phyloP scores from a whole-genome alignment of 2,329 filamentous ascomycete genomes.

The Penicillium sp. region DNA sequence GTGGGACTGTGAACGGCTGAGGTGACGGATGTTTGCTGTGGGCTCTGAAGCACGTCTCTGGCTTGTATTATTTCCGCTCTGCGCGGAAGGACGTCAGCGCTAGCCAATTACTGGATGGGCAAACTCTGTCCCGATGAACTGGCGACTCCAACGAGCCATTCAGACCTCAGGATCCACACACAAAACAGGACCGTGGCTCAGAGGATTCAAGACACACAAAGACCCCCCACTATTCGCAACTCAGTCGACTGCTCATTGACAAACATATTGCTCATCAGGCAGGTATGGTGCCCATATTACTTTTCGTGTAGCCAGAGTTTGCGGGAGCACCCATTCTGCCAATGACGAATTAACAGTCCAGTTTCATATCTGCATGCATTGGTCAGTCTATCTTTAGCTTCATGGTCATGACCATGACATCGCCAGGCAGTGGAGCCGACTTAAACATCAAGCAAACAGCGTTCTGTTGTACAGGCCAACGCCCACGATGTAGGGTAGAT shows the following conservation, averaged over 20 bases:
- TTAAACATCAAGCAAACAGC: neutral
- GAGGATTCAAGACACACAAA: neutral
- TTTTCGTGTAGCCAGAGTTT: neutral
- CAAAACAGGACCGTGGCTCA: neutral
- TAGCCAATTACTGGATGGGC: neutral
- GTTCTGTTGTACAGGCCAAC: neutral
- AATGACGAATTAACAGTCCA: neutral
- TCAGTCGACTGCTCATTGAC: too few relatives aligned
- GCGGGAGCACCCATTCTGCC: neutral
- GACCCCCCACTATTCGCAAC: neutral
- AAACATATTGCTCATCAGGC: neutral
- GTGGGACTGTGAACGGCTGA: neutral
- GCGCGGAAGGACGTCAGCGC: neutral
- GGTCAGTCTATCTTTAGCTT: neutral
- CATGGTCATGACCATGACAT: neutral
- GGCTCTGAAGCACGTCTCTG: neutral
- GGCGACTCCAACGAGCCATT: neutral
- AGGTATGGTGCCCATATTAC: neutral
- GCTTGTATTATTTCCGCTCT: neutral
- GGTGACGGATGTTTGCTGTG: neutral
- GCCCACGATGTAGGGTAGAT: neutral
- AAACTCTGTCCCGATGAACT: neutral
- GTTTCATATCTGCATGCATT: neutral
- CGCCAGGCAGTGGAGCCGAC: neutral
- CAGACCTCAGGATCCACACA: neutral